Base-by-base conservation (phyloP, 306 rosid genomes). In the Cucumis cinereus region DNA sequence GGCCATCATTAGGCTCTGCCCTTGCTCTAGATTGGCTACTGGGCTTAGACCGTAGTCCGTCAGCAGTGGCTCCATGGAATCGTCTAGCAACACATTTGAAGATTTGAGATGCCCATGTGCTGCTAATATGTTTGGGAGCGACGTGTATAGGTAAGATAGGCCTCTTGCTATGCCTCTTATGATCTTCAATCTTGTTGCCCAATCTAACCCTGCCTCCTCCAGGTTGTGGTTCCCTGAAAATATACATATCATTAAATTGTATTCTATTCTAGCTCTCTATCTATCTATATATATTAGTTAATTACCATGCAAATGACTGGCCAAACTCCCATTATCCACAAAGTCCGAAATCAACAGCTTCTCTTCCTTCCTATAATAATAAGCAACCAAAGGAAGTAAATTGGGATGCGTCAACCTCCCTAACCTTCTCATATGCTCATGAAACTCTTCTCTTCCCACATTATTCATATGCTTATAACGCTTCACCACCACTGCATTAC, bases 41-140 rank as follows among this genome's bases (percentile, higher is more conserved):
- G 97, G 95, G 54, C 84, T 79, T 9, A 94, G 85, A 6, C 81
- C 95, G 62, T 91, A 86, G 79, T 94, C 98, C 0, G 93, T 90
- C 49, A 94, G 75, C 2, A 89, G 26, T 7, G 98, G 97, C 54
- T 94, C 90, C 8, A 84, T 81, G 22, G 83, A 78, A 67, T 87
- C 85, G 61, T 88, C 89, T 26, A 94, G 84, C 19, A 94, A 86
- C 19, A 94, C 89, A 63, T 94, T 94, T 22, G 98, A 94, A 23
- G 98, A 94, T 88, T 94, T 94, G 1, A 94, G 87, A 78, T 94
- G 97, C 26, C 98, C 98, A 22, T 94, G 96, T 30, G 98, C 91
- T 52, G 84, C 91, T 16, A 81, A 81, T 15, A 91, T 59, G 80
- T 83, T 90, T 0, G 97, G 96, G 17, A 92, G 85, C 20, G 87